A percentile compares a stretch with the other conserved stretches of the same genome.
These are phyloP conservation scores for Pythium sukuiense DNA, from an alignment of 352 stramenopile genomes.

Conservation along the genomic window DNA sequence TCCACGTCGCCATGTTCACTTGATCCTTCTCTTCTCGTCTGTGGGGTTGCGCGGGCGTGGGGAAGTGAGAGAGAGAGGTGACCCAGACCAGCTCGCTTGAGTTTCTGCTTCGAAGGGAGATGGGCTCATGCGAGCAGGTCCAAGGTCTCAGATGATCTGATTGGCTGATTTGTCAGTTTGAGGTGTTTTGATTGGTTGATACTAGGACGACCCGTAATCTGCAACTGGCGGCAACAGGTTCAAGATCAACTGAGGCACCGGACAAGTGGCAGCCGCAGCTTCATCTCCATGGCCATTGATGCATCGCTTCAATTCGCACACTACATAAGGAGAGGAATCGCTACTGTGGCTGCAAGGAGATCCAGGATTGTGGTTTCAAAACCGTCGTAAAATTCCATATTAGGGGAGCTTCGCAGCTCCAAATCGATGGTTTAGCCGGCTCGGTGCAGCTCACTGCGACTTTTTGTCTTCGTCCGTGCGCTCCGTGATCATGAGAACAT, in stretches of 20 bases:
- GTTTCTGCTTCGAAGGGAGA: slow-evolving; percentile 18
- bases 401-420: neutral
- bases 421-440: neutral
- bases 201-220: neutral
- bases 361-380: neutral
- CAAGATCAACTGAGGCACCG: slow-evolving; percentile 1
- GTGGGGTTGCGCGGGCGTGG: neutral
- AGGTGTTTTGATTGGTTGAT: slow-evolving; percentile 1
- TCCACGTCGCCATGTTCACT: slow-evolving; percentile 15
- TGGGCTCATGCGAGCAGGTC: neutral
- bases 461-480: slow-evolving; percentile 46
- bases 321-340: neutral
- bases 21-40: neutral
- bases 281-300: neutral
- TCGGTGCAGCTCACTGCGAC: slow-evolving; percentile 2
- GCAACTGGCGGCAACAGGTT: neutral
- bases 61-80: neutral
- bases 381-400: neutral
- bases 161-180: slow-evolving; percentile 11
- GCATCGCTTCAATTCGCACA: neutral
- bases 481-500: slow-evolving; percentile 72
- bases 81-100: neutral
- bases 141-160: slow-evolving; percentile 1
- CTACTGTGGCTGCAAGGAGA: too few relatives aligned
- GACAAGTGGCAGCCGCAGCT: neutral